Evolutionary conservation across 495 filamentous ascomycete species (phyloP).

Genomic region (Podospora tetraspora): DNA sequence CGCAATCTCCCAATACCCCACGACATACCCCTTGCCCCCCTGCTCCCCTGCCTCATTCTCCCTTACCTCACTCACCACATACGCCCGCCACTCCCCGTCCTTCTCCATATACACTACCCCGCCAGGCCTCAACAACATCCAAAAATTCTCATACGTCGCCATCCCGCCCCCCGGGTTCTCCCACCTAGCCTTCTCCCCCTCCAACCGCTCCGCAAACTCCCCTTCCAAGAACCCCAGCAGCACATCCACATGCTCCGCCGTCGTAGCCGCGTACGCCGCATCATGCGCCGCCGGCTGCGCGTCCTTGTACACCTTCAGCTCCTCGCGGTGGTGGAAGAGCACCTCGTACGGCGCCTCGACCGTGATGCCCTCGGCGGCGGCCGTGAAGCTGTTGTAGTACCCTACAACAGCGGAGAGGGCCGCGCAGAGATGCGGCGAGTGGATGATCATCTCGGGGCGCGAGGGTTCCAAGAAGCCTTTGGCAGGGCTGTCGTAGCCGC

Average conservation of each 20-base stretch:
- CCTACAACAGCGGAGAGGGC: slow-evolving; percentile 35
- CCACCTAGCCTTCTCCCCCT: slow-evolving; percentile 26
- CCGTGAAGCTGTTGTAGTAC: slow-evolving; percentile 29
- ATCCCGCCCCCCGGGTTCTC: slow-evolving; percentile 23
- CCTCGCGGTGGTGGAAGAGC: slow-evolving; percentile 31
- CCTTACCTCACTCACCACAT: slow-evolving; percentile 26
- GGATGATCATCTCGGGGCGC: slow-evolving; percentile 32
- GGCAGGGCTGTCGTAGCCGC: not conserved
- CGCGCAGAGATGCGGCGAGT: slow-evolving; percentile 34
- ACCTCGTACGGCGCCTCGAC: slow-evolving; percentile 35
- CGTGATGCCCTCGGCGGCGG: slow-evolving; percentile 23
- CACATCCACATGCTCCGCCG: slow-evolving; percentile 35
- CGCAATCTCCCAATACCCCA: slow-evolving; percentile 33
- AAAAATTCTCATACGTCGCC: slow-evolving; percentile 35
- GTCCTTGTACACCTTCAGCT: slow-evolving; percentile 30
- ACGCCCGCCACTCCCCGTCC: slow-evolving; percentile 28
- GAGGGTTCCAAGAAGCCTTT: slow-evolving; percentile 7
- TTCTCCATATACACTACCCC: slow-evolving; percentile 31
- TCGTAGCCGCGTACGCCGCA: slow-evolving; percentile 29
- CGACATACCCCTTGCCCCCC: slow-evolving; percentile 13
- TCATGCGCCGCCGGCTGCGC: slow-evolving; percentile 31
- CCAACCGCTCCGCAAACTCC: slow-evolving; percentile 24
- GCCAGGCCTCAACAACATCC: slow-evolving; percentile 35
- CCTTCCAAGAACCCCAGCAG: slow-evolving; percentile 32
- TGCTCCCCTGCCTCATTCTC: not conserved